These are phyloP conservation scores for Metschnikowia picachoensis DNA, from an alignment of 805 yeast species.

Conservation along the genomic window DNA sequence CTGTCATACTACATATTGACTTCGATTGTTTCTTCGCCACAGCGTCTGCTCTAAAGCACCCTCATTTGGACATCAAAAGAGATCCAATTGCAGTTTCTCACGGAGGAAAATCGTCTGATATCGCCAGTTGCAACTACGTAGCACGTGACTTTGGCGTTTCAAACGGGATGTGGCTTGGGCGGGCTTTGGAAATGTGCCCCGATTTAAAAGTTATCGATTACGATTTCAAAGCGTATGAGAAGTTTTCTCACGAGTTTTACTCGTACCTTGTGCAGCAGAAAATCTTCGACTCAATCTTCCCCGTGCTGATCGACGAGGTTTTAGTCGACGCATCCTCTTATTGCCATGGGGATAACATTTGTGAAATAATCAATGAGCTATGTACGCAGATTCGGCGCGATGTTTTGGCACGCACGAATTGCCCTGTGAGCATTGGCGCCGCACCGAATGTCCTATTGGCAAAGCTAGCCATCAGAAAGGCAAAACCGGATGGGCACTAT, in stretches of 20 bases:
- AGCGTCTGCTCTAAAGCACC: conserved; percentile 61
- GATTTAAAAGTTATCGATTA: conserved; percentile 60
- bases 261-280: conserved; percentile 45
- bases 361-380: conserved; percentile 14
- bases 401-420: conserved; percentile 45
- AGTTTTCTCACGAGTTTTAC: conserved; percentile 61
- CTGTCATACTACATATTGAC: conserved; percentile 71
- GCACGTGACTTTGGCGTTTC: conserved; percentile 75
- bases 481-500: conserved; percentile 75
- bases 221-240: conserved; percentile 71
- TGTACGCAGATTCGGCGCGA: conserved; percentile 35
- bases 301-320: conserved; percentile 92
- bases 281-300: conserved; percentile 52
- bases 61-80: conserved; percentile 47
- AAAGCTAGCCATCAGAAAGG: conserved; percentile 63
- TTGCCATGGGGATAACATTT: conserved; percentile 11
- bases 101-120: conserved; percentile 62
- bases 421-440: conserved; percentile 80
- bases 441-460: conserved; percentile 73
- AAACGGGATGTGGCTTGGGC: conserved; percentile 87
- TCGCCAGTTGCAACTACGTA: conserved; percentile 88
- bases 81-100: conserved; percentile 62
- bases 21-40: conserved; percentile 94
- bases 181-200: conserved; percentile 67
- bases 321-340: conserved; percentile 57